A percentile compares a stretch with the other conserved stretches of the same genome.
Evolutionary conservation across 352 stramenopile species (phyloP).

Genomic region (Pythium pyrilobum): DNA sequence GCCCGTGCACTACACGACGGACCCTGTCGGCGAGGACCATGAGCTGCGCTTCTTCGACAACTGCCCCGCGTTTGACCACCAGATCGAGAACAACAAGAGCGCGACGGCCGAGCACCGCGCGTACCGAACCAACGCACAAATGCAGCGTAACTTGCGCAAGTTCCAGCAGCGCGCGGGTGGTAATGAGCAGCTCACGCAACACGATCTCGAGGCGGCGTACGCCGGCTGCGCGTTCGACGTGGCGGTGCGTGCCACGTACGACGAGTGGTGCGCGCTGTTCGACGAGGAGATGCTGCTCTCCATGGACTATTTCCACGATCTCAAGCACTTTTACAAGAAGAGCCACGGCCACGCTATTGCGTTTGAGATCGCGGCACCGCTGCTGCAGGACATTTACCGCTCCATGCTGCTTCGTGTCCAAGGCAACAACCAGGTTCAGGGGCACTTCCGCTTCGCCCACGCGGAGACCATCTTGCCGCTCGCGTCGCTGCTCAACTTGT

Average conservation of each 20-base stretch:
- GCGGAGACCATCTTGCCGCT: conserved; percentile 80
- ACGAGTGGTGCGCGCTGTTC: conserved; percentile 71
- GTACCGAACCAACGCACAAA: conserved; percentile 46
- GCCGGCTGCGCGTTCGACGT: conserved; percentile 79
- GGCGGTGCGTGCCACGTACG: conserved; percentile 31
- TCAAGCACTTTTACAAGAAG: conserved; percentile 86
- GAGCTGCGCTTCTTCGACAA: conserved; percentile 83
- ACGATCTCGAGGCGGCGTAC: conserved; percentile 76
- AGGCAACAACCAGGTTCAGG: conserved; percentile 32
- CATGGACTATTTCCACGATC: conserved; percentile 84
- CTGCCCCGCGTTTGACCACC: conserved; percentile 51
- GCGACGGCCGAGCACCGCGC: conserved; percentile 46
- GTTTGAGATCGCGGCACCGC: conserved; percentile 64
- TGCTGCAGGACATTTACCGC: conserved; percentile 59
- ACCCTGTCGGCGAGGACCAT: conserved; percentile 47
- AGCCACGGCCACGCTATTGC: conserved; percentile 67
- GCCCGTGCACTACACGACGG: conserved; percentile 48
- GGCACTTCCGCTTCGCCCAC: conserved; percentile 81
- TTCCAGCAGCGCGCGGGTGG: conserved; percentile 33
- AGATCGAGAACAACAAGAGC: conserved; percentile 59
- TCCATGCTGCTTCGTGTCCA: conserved; percentile 44
- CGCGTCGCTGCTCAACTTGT: conserved; percentile 65
- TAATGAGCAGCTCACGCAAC: conserved; percentile 28
- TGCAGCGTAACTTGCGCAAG: conserved; percentile 41
- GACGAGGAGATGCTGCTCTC: conserved; percentile 57